Evolutionary conservation across 2,329 filamentous ascomycete genomes (phyloP), one percentile per base, ranked within the genome.

Genomic region (Fusarium lyarnte): DNA sequence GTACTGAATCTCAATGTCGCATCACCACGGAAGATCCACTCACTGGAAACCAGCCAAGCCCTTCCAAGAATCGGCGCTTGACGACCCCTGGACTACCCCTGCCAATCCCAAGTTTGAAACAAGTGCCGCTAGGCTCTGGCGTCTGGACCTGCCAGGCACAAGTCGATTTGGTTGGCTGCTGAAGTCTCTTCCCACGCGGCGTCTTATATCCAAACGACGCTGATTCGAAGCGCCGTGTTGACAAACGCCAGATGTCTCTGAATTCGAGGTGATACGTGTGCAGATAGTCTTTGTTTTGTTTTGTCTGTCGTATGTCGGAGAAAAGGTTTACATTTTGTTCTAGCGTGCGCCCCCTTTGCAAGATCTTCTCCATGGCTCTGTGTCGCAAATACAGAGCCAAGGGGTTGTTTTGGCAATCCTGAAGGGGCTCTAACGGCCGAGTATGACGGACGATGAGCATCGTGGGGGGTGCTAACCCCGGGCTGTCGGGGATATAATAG

Each of bases 391-490:
- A 58, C 31, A 49, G 21, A 65, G 41, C 62, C 66, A 25, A 62
- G 74, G 74, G 73, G 60, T 29, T 66, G 64, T 76, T 67, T 74
- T 63, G 66, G 57, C 60, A 69, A 62, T 74, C 74, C 74, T 43
- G 49, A 77, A 76, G 43, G 54, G 73, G 74, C 41, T 69, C 42
- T 53, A 42, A 66, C 33, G 63, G 46, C 74, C 75, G 75, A 66
- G 27, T 47, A 61, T 64, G 65, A 63, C 58, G 61, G 73, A 72
- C 60, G 63, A 76, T 42, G 61, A 62, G 47, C 47, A 58, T 66
- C 60, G 69, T 52, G 74, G 66, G 53, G 67, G 49, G 52, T 59
- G 61, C 70, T 49, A 69, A 65, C 27, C 65, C 66, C 64, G 58
- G 66, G 60, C 52, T 55, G 59, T 49, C 63, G 57, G 70, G 62